Evolutionary conservation across 1,284 basidiomycete genomes (phyloP).

Genomic region (Ustilago cynodontis): DNA sequence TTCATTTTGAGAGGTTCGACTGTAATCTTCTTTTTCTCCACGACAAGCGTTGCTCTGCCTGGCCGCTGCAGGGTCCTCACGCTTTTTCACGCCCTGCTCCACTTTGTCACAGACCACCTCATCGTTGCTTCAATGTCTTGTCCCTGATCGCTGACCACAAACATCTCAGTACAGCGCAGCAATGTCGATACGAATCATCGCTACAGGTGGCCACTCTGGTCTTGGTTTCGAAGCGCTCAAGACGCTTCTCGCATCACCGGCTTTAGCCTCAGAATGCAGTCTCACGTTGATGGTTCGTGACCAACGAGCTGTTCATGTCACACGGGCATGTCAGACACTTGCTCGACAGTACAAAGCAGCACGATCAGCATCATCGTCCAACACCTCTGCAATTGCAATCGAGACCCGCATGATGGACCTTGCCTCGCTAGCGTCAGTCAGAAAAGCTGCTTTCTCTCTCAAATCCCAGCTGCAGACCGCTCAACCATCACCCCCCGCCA

Average conservation of each 20-base stretch:
- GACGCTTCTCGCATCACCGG: conserved; percentile 29
- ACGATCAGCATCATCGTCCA: background rate
- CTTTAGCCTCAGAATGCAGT: conserved; percentile 8
- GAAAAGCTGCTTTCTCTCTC: conserved; percentile 34
- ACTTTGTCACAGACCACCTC: no score
- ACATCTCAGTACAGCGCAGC: no score
- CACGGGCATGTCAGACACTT: conserved; percentile 16
- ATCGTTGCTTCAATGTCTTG: background rate
- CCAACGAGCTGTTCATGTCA: conserved; percentile 8
- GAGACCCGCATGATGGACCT: conserved; percentile 33
- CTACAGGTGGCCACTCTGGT: conserved; percentile 49
- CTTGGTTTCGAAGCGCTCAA: conserved; percentile 50
- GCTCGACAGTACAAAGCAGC: conserved; percentile 12
- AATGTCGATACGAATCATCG: conserved; percentile 40
- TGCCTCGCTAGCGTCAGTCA: conserved; percentile 35
- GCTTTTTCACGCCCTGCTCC: background rate
- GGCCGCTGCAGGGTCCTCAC: conserved; percentile 7
- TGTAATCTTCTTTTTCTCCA: background rate
- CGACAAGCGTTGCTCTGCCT: background rate
- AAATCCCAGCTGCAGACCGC: conserved; percentile 15
- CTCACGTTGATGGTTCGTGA: conserved; percentile 38
- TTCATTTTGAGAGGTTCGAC: no score
- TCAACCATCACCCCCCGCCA: background rate
- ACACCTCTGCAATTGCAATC: conserved; percentile 7
- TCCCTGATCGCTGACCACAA: no score